phyloP scores from a whole-genome alignment of 257 asterid species.

The Fraxinus quadrangulata region DNA sequence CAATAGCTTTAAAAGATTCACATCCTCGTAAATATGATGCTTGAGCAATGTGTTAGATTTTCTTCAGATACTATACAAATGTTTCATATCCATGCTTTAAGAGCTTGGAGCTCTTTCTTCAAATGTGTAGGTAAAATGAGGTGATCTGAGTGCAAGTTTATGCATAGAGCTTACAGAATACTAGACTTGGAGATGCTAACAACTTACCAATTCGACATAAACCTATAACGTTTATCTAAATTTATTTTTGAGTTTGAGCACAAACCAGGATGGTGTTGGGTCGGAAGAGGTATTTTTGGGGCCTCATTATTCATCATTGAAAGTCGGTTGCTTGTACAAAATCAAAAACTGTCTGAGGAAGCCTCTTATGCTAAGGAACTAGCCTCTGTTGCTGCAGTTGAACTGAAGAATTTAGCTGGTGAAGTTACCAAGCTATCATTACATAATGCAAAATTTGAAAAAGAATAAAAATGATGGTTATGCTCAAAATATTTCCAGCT shows the following conservation, averaged over 20 bases:
- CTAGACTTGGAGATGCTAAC: background rate
- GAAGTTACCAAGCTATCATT: conserved; percentile 91
- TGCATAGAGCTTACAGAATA: background rate
- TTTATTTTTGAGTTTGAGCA: background rate
- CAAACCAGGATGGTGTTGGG: background rate
- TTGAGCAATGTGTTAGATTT: background rate
- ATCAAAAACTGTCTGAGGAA: conserved; percentile 88
- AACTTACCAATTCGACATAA: background rate
- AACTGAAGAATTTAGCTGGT: conserved; percentile 83
- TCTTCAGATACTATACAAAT: background rate
- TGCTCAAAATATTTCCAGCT: conserved; percentile 41
- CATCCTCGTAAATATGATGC: background rate
- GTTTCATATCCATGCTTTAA: background rate
- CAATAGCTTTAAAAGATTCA: background rate
- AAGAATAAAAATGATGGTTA: conserved; percentile 57
- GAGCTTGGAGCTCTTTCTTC: background rate
- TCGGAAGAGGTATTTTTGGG: background rate
- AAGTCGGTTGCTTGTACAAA: conserved; percentile 79
- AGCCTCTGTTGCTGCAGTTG: conserved; percentile 98
- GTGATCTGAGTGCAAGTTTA: background rate
- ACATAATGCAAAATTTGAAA: conserved; percentile 76
- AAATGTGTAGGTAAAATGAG: background rate
- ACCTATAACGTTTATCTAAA: background rate
- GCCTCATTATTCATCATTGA: background rate
- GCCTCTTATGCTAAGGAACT: conserved; percentile 94